Conservation (phyloP, 148 eudicot genomes). For the Diospyros kaki region DNA sequence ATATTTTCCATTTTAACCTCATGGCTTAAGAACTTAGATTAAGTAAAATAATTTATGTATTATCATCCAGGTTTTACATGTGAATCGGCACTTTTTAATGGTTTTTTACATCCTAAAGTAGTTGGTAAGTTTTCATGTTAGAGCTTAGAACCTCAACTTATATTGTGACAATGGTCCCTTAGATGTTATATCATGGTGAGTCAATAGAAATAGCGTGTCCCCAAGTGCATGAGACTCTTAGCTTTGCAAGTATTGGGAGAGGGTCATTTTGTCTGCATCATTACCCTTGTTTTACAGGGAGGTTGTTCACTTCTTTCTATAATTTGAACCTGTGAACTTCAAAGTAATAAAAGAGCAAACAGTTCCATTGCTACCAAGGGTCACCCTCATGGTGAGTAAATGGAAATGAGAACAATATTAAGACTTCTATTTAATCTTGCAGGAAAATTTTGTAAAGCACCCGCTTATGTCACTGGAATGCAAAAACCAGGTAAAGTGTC, state of each 20-base stretch:
- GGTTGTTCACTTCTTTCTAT: too few relatives aligned
- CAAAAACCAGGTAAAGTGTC: slow-evolving; percentile 52
- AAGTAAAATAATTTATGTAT: too few relatives aligned
- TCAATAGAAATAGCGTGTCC: too few relatives aligned
- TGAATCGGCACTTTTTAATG: not conserved
- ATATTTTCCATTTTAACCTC: not conserved
- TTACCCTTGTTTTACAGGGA: too few relatives aligned
- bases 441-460: slow-evolving; percentile 57
- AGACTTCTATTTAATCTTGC: slow-evolving; percentile 15
- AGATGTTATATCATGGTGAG: not conserved
- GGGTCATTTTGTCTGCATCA: too few relatives aligned
- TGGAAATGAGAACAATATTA: not conserved
- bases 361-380: too few relatives aligned
- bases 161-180: not conserved
- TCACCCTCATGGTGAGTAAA: too few relatives aligned
- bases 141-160: not conserved
- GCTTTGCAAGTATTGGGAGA: too few relatives aligned
- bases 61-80: not conserved
- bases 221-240: too few relatives aligned
- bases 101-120: not conserved
- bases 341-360: too few relatives aligned
- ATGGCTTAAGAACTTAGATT: too few relatives aligned
- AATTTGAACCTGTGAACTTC: too few relatives aligned
- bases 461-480: slow-evolving; percentile 62
- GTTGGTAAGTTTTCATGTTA: not conserved